These are phyloP conservation scores for Diaporthe eres DNA, from an alignment of 2,329 filamentous ascomycete genomes.

Conservation along the genomic window DNA sequence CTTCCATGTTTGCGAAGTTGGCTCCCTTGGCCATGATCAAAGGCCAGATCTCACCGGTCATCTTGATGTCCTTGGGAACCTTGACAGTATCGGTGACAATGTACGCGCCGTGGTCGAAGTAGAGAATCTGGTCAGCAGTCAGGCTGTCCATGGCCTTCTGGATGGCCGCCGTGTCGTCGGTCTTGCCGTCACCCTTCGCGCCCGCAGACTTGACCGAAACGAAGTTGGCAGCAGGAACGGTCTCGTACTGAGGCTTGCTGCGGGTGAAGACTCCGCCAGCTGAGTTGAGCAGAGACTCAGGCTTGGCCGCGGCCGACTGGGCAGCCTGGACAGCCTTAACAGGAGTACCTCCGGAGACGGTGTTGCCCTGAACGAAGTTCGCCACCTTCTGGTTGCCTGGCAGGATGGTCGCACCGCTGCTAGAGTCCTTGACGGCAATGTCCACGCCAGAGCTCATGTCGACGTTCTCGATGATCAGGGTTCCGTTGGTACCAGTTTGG, in stretches of 20 bases:
- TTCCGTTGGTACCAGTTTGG: constrained; percentile 80
- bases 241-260: constrained; percentile 90
- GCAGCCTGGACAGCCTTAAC: constrained; percentile 72
- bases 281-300: constrained; percentile 73
- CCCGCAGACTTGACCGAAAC: constrained; percentile 86
- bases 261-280: constrained; percentile 83
- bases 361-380: constrained; percentile 85
- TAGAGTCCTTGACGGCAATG: constrained; percentile 74
- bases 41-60: constrained; percentile 93
- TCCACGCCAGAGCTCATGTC: constrained; percentile 80
- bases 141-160: constrained; percentile 82
- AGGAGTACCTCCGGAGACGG: constrained; percentile 67
- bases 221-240: constrained; percentile 76
- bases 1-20: constrained; percentile 79
- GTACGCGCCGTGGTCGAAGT: constrained; percentile 83
- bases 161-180: constrained; percentile 89
- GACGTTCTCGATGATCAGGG: constrained; percentile 89
- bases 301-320: constrained; percentile 72
- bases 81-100: constrained; percentile 78
- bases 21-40: constrained; percentile 86
- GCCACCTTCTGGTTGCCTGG: constrained; percentile 77
- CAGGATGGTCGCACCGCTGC: constrained; percentile 73
- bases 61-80: constrained; percentile 84
- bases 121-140: constrained; percentile 75
- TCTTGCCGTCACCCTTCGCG: constrained; percentile 87